A percentile compares a stretch with the other conserved stretches of the same genome.
These are phyloP conservation scores for Fagopyrum homotropicum DNA, from an alignment of 148 eudicot species.

Conservation along the genomic window DNA sequence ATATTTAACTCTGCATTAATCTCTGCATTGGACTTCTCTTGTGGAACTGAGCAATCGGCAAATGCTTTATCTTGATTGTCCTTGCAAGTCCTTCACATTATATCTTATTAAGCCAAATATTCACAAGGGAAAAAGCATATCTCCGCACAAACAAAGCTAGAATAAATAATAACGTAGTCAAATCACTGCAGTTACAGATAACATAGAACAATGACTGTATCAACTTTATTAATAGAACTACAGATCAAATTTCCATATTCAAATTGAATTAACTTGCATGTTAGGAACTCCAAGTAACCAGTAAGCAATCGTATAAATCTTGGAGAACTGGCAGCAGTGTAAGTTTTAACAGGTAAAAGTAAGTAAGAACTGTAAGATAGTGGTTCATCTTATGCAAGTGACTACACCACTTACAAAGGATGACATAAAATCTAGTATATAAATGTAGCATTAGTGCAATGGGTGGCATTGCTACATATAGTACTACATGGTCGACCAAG, in stretches of 20 bases:
- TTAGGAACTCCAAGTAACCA: not conserved
- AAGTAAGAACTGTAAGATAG: not conserved
- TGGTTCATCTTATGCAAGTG: not conserved
- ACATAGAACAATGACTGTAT: not conserved
- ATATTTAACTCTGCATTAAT: conserved; percentile 85
- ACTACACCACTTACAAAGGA: not conserved
- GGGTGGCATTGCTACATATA: not conserved
- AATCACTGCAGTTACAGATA: not conserved
- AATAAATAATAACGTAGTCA: not conserved
- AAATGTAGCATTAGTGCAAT: not conserved
- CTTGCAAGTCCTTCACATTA: conserved; percentile 67
- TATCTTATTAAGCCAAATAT: conserved; percentile 16
- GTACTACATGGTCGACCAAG: not conserved
- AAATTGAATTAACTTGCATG: not conserved
- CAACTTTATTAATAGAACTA: not conserved
- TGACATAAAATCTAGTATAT: not conserved
- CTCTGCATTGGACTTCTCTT: conserved; percentile 84
- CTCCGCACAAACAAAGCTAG: not conserved
- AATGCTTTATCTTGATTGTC: conserved; percentile 73
- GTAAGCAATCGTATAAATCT: not conserved
- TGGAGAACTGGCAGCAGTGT: not conserved
- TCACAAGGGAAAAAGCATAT: conserved; percentile 6
- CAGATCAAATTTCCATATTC: not conserved
- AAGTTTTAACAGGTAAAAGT: not conserved
- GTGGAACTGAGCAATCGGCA: conserved; percentile 82